These are phyloP conservation scores for Neurospora intermedia DNA, from an alignment of 495 filamentous ascomycete genomes.

Conservation along the genomic window DNA sequence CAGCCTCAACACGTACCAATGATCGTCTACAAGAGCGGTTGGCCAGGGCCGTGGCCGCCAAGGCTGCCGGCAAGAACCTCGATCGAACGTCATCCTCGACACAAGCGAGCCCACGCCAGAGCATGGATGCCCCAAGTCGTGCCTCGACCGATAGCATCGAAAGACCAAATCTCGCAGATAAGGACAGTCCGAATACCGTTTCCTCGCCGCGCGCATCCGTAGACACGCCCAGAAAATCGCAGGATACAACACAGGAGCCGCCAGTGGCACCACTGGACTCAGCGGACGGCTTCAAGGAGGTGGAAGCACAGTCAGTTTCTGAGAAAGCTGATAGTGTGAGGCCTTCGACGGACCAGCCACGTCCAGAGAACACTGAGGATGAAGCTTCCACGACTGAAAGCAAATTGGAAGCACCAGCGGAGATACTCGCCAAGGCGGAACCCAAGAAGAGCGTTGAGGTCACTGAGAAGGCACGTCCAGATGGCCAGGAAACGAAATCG, in stretches of 20 bases:
- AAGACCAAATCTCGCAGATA: slow-evolving; percentile 7
- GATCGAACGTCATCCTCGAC: slow-evolving; percentile 13
- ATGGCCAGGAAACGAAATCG: slow-evolving; percentile 42
- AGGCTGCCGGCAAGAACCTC: slow-evolving; percentile 9
- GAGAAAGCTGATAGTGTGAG: slow-evolving; percentile 1
- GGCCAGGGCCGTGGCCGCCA: slow-evolving; percentile 49
- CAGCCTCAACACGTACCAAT: slow-evolving; percentile 49
- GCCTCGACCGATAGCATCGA: slow-evolving; percentile 20
- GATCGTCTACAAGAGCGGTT: slow-evolving; percentile 79
- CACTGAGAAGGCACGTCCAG: not conserved
- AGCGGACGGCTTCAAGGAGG: not conserved
- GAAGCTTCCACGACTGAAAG: not conserved
- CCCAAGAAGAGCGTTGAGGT: not conserved
- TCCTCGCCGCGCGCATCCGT: slow-evolving; percentile 12
- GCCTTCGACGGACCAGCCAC: slow-evolving; percentile 1
- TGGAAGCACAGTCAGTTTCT: not conserved
- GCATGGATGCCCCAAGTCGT: slow-evolving; percentile 20
- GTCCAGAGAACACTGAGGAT: not conserved
- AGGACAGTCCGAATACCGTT: slow-evolving; percentile 4
- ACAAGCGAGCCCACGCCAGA: slow-evolving; percentile 22
- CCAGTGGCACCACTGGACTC: not conserved
- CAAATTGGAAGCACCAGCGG: not conserved
- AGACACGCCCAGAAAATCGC: slow-evolving; percentile 12
- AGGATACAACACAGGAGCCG: slow-evolving; percentile 1
- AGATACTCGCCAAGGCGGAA: not conserved